Evolutionary conservation across 202 grass and related monocot species (phyloP).

Genomic region (Brachypodium distachyon): DNA sequence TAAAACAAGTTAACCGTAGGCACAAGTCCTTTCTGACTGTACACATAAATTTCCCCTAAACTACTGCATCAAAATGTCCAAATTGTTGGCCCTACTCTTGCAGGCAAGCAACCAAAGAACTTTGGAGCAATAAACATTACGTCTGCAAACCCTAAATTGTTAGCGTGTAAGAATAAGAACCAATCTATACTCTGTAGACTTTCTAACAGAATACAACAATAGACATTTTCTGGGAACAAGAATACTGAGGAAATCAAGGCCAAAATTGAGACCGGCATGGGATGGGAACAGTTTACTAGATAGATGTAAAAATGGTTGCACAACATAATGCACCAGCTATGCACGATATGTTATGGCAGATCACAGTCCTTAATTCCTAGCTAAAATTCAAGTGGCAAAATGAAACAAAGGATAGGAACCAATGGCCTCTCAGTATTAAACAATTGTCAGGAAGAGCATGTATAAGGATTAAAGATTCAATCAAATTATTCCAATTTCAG

Average conservation of each 20-base stretch:
- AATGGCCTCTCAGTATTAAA: neutral
- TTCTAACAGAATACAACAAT: neutral
- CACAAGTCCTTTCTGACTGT: neutral
- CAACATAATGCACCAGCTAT: neutral
- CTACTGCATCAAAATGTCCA: neutral
- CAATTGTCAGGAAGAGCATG: neutral
- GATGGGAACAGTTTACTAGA: neutral
- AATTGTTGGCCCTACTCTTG: neutral
- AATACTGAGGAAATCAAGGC: neutral
- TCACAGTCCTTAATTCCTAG: neutral
- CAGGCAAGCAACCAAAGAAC: constrained; percentile 3
- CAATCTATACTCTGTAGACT: neutral
- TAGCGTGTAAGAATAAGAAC: neutral
- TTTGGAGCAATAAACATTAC: neutral
- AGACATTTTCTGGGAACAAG: neutral
- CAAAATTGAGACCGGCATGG: too few species aligned
- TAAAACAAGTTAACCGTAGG: neutral
- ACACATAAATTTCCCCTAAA: neutral
- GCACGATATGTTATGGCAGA: neutral
- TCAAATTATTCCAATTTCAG: neutral
- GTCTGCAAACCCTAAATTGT: neutral
- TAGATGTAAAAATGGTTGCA: neutral
- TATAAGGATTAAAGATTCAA: neutral
- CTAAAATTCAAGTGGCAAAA: neutral
- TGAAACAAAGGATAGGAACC: neutral